Percentiles rank a stretch among this genome's conserved stretches.
Conservation (phyloP, 805 yeast genomes). For the Torulaspora maleeae region DNA sequence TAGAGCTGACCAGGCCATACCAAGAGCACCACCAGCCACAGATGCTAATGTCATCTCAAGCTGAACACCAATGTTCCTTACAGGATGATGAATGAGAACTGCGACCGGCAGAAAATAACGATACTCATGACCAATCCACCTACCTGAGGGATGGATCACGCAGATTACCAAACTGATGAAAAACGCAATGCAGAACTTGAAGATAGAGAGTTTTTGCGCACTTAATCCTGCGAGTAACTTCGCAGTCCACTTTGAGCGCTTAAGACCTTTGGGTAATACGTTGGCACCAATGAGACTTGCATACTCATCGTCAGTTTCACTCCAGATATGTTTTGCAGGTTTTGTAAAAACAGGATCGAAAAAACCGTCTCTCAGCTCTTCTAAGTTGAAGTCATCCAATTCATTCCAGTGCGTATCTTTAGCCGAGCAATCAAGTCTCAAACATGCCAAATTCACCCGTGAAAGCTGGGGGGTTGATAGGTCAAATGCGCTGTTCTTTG, state of each 20-base stretch:
- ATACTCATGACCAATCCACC: conserved; percentile 41
- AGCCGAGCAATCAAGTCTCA: conserved; percentile 31
- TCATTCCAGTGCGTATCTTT: conserved; percentile 30
- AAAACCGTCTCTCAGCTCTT: conserved; percentile 46
- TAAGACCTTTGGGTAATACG: neutral
- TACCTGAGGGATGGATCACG: conserved; percentile 36
- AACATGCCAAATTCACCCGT: conserved; percentile 36
- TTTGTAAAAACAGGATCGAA: conserved; percentile 44
- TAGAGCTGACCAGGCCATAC: conserved; percentile 43
- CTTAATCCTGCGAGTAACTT: neutral
- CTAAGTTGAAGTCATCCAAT: conserved; percentile 38
- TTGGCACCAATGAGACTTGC: neutral
- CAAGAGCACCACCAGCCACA: conserved; percentile 39
- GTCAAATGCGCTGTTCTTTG: neutral
- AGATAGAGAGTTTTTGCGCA: conserved; percentile 8
- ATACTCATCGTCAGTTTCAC: conserved; percentile 2
- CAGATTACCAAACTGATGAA: conserved; percentile 40
- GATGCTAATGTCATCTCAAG: conserved; percentile 42
- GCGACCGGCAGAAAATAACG: conserved; percentile 43
- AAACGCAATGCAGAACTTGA: conserved; percentile 40
- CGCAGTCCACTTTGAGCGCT: neutral
- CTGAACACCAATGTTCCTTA: conserved; percentile 44
- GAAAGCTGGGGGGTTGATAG: conserved; percentile 20
- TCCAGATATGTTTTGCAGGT: conserved; percentile 12
- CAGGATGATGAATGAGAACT: conserved; percentile 44